Base-by-base conservation (phyloP, 78 protist species). In the Protostelium mycophagum region DNA sequence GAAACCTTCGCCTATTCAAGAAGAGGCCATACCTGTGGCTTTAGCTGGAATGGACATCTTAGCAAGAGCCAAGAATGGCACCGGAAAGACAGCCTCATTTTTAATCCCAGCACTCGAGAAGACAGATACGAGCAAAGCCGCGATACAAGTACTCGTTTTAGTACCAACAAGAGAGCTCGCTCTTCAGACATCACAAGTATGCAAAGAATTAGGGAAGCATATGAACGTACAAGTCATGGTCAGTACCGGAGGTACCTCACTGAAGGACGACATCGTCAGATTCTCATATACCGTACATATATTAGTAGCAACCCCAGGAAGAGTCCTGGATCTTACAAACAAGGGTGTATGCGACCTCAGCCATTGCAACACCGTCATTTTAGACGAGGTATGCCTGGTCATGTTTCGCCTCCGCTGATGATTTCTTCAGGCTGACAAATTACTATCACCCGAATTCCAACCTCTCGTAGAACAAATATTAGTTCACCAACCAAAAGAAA, bases 61-160 rank as follows among this genome's bases (percentile, higher is more conserved):
- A 28, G 99, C 98, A 0, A 91, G 99, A 35, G 99, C 99, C 34
- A 99, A 99, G 94, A 99, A 99, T 94, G 99, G 99, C 1, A 99
- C 99, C 0, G 99, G 99, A 36, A 99, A 99, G 95, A 98, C 99
- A 9, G 99, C 97, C 0, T 91, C 99, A 1, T 99, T 95, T 92
- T 51, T 96, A 28, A 96, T 99, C 36, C 99, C 99, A 34, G 90
- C 89, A 28, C 90, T 99, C 1, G 98, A 99, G 92, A 88, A 87
- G 83, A 83, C 96, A 1, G 97, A 98, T 85, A 25, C 96, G 38
- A 36, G 87, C n/a, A 88, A 89, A 38, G 23, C 37, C 23, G 0
- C 0, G 51, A 94, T 97, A 34, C 99, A 99, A 93, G 98, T 95
- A 28, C 73, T 97, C 28, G 84, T 99, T n/a, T 91, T 99, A 16